Evolutionary conservation across 2,329 filamentous ascomycete genomes (phyloP).

Genomic region (Zymoseptoria crescenta): DNA sequence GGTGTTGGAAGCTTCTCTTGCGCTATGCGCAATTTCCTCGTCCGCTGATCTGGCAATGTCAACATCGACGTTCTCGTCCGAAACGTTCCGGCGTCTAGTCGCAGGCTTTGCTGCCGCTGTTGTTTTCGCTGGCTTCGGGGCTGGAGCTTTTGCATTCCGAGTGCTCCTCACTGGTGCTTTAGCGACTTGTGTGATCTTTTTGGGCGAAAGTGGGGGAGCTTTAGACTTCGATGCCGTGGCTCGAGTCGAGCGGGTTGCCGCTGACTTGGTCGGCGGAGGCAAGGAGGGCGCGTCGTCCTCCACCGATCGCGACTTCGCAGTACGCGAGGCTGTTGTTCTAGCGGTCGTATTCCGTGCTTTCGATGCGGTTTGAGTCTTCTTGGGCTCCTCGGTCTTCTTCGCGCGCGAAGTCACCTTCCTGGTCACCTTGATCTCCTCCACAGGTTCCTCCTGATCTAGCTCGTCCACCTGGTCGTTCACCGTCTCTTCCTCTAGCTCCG

Average conservation of each 20-base stretch:
- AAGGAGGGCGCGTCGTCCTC: background rate
- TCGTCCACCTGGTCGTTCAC: slow-evolving; percentile 12
- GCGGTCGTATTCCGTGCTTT: background rate
- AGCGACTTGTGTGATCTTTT: slow-evolving; percentile 31
- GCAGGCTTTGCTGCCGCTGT: slow-evolving; percentile 7
- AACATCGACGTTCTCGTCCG: slow-evolving; percentile 27
- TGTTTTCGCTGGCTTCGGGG: slow-evolving; percentile 4
- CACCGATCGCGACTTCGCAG: slow-evolving; percentile 1
- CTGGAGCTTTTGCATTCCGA: slow-evolving; percentile 2
- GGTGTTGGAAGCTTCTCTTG: slow-evolving; percentile 3
- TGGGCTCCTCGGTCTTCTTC: slow-evolving; percentile 9
- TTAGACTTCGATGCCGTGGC: slow-evolving; percentile 19
- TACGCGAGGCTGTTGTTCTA: background rate
- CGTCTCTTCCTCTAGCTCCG: slow-evolving; percentile 3
- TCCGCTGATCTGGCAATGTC: slow-evolving; percentile 5
- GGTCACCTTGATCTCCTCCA: slow-evolving; percentile 6
- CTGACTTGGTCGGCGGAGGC: slow-evolving; percentile 2
- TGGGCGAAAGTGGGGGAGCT: slow-evolving; percentile 26
- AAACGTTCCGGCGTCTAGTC: slow-evolving; percentile 18
- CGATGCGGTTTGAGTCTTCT: background rate
- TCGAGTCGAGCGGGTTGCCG: slow-evolving; percentile 15
- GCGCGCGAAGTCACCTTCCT: slow-evolving; percentile 6
- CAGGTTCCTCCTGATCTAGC: slow-evolving; percentile 7
- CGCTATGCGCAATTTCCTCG: slow-evolving; percentile 2
- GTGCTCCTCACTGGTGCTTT: slow-evolving; percentile 13